Conservation (phyloP, 306 rosid species). For the Oemleria cerasiformis region DNA sequence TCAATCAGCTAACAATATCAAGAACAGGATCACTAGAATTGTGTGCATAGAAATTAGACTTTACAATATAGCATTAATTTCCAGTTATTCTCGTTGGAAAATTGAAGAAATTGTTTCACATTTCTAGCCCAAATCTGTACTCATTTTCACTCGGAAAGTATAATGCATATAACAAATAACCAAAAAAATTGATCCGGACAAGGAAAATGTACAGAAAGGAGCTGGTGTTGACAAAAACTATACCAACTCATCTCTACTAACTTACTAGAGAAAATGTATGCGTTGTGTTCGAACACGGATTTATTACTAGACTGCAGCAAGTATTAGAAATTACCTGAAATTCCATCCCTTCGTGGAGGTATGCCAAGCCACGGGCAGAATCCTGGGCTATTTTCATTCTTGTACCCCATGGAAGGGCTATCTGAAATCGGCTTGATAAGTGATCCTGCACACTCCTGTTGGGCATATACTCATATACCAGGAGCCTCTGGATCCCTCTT, state of each 20-base stretch:
- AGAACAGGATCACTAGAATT: no score
- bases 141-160: neutral
- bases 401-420: constrained; percentile 50
- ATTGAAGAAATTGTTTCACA: neutral
- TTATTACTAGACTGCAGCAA: neutral
- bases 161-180: neutral
- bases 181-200: neutral
- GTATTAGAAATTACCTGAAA: constrained; percentile 43
- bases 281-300: no score
- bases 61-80: neutral
- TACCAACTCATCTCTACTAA: no score
- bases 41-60: neutral
- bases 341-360: constrained; percentile 75
- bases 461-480: constrained; percentile 58
- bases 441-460: constrained; percentile 63
- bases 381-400: constrained; percentile 63
- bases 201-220: no score
- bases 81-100: neutral
- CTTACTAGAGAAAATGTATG: no score
- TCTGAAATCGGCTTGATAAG: constrained; percentile 38
- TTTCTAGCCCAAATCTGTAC: neutral
- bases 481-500: constrained; percentile 59
- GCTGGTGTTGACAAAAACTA: no score
- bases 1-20: no score
- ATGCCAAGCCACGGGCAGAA: constrained; percentile 56